Percentiles rank a stretch among this genome's conserved stretches.
phyloP scores from a whole-genome alignment of 257 asterid species.

The Leonotis leonurus region DNA sequence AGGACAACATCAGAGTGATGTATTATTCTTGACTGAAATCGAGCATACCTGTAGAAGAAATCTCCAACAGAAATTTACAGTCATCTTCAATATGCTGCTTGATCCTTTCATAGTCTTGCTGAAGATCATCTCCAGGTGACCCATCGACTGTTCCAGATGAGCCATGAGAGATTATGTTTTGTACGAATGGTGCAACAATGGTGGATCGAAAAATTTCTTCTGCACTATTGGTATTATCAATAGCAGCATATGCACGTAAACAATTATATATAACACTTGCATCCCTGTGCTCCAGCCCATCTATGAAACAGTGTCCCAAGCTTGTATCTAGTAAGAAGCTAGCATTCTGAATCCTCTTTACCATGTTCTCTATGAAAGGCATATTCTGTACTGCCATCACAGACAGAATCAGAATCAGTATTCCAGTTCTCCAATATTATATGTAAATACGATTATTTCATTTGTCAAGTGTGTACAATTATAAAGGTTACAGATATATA shows the following conservation, averaged over 20 bases:
- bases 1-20: too few relatives aligned
- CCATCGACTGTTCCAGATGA: slow-evolving; percentile 39
- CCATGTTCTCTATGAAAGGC: slow-evolving; percentile 97
- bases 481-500: too few relatives aligned
- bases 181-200: slow-evolving; percentile 65
- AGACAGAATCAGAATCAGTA: slow-evolving; percentile 31
- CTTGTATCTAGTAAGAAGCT: slow-evolving; percentile 70
- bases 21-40: not conserved
- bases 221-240: slow-evolving; percentile 75
- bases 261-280: slow-evolving; percentile 85
- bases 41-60: slow-evolving; percentile 67
- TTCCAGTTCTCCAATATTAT: slow-evolving; percentile 16
- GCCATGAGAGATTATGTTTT: slow-evolving; percentile 43
- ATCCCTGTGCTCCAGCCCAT: slow-evolving; percentile 92
- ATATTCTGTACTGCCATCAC: slow-evolving; percentile 72
- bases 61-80: slow-evolving; percentile 81
- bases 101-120: slow-evolving; percentile 67
- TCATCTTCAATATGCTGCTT: slow-evolving; percentile 58
- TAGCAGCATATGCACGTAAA: slow-evolving; percentile 95
- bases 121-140: slow-evolving; percentile 67
- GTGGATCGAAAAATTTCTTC: slow-evolving; percentile 79
- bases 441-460: too few relatives aligned
- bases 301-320: slow-evolving; percentile 78
- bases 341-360: slow-evolving; percentile 85
- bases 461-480: too few relatives aligned